Evolutionary conservation across 2,329 filamentous ascomycete genomes (phyloP).

Genomic region (Ciborinia camelliae): DNA sequence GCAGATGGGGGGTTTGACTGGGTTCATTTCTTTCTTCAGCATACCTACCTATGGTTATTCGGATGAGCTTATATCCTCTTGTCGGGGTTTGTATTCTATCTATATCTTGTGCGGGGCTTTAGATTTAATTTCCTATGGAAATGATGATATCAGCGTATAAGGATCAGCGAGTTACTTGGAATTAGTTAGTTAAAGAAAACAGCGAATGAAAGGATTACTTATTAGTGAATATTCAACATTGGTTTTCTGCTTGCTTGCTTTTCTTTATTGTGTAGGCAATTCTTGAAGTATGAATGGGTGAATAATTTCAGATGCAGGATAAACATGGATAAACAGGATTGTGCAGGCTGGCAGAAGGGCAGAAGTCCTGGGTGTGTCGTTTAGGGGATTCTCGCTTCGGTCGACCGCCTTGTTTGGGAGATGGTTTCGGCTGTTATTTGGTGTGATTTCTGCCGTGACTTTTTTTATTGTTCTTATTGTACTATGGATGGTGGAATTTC

Average conservation of each 20-base stretch:
- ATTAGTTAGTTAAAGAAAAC: neutral
- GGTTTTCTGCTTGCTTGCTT: too few relatives aligned
- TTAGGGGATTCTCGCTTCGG: conserved; percentile 7
- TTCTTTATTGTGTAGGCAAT: neutral
- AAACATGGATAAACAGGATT: neutral
- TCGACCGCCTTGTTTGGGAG: neutral
- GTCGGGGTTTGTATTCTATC: neutral
- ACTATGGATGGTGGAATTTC: too few relatives aligned
- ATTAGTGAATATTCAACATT: neutral
- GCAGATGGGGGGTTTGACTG: too few relatives aligned
- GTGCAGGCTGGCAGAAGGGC: too few relatives aligned
- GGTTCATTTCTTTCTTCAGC: too few relatives aligned
- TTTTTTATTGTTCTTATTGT: neutral
- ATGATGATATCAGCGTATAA: too few relatives aligned
- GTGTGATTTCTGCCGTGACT: neutral
- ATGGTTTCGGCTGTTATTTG: neutral
- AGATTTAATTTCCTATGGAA: neutral
- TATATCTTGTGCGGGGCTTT: neutral
- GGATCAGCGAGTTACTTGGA: neutral
- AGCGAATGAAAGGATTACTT: neutral
- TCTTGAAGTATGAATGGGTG: neutral
- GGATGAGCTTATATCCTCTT: neutral
- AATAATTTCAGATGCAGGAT: neutral
- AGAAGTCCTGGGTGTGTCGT: neutral
- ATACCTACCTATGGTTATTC: too few relatives aligned